Evolutionary conservation across 2,329 filamentous ascomycete genomes (phyloP), one percentile per base, ranked within the genome.

Genomic region (Septoria linicola): DNA sequence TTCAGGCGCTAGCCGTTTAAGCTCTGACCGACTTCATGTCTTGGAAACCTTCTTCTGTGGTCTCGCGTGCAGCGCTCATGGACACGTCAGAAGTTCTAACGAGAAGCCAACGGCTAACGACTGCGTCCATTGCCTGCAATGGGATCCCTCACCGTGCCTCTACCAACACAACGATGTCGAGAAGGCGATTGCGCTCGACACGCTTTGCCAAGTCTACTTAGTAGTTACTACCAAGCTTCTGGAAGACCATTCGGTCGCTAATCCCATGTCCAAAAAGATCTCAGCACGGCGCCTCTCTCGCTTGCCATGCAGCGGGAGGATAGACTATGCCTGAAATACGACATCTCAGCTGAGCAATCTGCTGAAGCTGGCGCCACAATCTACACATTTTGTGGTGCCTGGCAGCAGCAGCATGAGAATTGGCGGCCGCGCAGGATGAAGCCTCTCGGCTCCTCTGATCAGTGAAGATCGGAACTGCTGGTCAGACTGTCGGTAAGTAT

Each of bases 311-410:
- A 13, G 21, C 21, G n/a, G 20, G 17, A 32, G 32, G 30, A 25
- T 37, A 17, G 43, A 37, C 43, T 46, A 46, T 46, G 10, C 43
- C 43, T 27, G 31, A 36, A 3, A 23, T 21, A 36, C 19, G 25
- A 8, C 19, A n/a, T 19, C 13, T 49, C 45, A 41, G 36, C 36
- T 49, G 45, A 30, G 17, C 25, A 35, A 21, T 49, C 8, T 34
- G 36, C 45, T 49, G 27, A 25, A 40, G 27, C 13, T 31, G 17
- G 30, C 36, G 45, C 45, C 45, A 49, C 45, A 37, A 46, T 31
- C n/a, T 19, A 31, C 31, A 27, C 14, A 14, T 19, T 31, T 34
- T 13, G 13, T 31, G n/a, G 41, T 14, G 30, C 16, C 41, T 35
- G 14, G 27, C 27, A 19, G 31, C 40, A 31, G 41, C 41, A 44